These are phyloP conservation scores for Pleurotus pulmonarius DNA, from an alignment of 768 basidiomycete species.

Conservation along the genomic window DNA sequence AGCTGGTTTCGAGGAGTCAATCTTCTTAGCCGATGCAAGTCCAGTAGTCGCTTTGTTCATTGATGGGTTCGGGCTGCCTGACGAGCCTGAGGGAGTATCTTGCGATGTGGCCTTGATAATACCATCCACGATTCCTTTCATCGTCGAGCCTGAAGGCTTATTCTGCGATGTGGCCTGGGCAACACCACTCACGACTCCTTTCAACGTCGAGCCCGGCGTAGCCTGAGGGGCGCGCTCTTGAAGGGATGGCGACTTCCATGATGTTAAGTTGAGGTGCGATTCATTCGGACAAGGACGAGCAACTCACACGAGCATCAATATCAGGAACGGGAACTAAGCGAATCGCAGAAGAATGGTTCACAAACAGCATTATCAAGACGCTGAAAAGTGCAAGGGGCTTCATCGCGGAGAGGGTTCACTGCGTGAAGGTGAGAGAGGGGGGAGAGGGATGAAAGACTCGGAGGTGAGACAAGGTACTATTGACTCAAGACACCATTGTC, in stretches of 20 bases:
- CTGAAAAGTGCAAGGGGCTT: background rate
- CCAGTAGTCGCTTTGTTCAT: no score
- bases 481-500: background rate
- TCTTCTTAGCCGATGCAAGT: background rate
- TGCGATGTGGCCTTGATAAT: no score
- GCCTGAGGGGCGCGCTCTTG: background rate
- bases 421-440: background rate
- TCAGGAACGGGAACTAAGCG: background rate
- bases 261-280: background rate
- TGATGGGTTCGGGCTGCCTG: no score
- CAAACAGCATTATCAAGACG: background rate
- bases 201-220: no score
- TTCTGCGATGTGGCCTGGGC: no score
- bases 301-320: slow-evolving; percentile 1
- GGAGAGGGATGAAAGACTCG: background rate
- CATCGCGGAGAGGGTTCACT: background rate
- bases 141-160: no score
- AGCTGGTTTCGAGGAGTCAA: background rate
- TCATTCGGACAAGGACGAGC: background rate
- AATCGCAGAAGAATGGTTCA: background rate
- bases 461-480: background rate
- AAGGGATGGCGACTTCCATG: background rate
- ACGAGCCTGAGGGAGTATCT: no score
- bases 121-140: no score
- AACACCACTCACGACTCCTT: no score